phyloP scores from a whole-genome alignment of 331 rosid genomes.

The Quercus tomentella region DNA sequence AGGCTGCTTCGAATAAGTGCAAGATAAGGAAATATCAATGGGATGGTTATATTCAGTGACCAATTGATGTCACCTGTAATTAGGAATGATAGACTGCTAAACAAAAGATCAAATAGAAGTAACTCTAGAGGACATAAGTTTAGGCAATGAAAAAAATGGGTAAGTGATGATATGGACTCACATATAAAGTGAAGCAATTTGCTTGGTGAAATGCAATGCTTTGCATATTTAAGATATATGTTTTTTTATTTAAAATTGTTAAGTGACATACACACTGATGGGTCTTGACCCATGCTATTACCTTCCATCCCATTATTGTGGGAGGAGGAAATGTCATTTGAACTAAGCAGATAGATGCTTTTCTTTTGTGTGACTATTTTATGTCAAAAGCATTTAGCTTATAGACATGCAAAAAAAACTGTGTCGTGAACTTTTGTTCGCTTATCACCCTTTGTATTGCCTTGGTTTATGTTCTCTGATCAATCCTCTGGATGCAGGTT shows the following conservation, averaged over 20 bases:
- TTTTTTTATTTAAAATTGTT: no score
- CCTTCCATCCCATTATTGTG: no score
- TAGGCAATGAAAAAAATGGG: background rate
- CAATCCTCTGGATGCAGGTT: constrained; percentile 46
- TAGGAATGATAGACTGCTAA: background rate
- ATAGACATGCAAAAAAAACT: background rate
- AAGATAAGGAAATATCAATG: background rate
- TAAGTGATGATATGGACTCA: background rate
- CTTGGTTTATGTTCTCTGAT: background rate
- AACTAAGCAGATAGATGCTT: no score
- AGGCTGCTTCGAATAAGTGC: background rate
- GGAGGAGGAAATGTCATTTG: no score
- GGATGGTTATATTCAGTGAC: background rate
- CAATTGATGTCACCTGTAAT: background rate
- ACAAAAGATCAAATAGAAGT: background rate
- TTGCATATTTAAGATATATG: no score
- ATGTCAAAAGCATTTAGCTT: no score
- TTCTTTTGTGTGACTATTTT: no score
- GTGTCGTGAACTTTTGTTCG: background rate
- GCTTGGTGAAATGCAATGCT: background rate
- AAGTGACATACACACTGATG: no score
- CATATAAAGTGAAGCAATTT: background rate
- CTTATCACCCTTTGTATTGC: background rate
- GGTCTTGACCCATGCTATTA: no score
- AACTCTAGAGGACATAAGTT: background rate